Evolutionary conservation across 2,329 filamentous ascomycete genomes (phyloP), one percentile per base, ranked within the genome.

Genomic region (Sporothrix protearum): DNA sequence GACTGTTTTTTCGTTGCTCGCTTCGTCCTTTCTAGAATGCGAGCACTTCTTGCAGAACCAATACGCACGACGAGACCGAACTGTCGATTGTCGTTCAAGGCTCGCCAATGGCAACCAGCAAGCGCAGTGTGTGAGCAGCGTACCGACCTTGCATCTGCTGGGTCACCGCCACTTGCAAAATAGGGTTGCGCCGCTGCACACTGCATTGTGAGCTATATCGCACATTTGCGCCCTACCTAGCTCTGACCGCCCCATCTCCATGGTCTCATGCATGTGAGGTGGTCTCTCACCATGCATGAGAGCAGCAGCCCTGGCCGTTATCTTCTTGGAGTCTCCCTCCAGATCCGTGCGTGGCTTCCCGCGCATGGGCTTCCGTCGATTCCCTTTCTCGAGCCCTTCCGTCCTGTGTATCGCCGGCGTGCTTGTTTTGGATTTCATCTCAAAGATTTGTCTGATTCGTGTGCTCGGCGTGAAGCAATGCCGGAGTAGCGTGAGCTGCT

Each of bases 91-190:
- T 39, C 57, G 57, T 61, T 30, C 61, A 47, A 64, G 12, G 10
- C 39, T 64, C 25, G 61, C 39, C 39, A 45, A 47, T 30, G 42
- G 16, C 63, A 49, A 16, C 25, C 63, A 66, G 49, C 63, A 49
- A 33, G 45, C 49, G 42, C 63, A 66, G 22, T 14, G 63, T 49
- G 45, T 22, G 63, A 6, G 42, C 45, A 49, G n/a, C 42, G 63
- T 49, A 66, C 25, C 59, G 47, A 70, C 45, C 30, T 53, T 69
- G 42, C 55, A 53, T 47, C 16, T n/a, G 6, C 14, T 49, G 25
- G 25, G 57, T 47, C 53, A 72, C 71, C 55, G 57, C 71, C 64
- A 69, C 30, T 72, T 64, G 53, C 47, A 10, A 49, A 66, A 19
- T 9, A 7, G 10, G 14, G 30, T 33, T 68, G 30, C 12, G n/a